These are phyloP conservation scores for Kwoniella mangroviensis DNA, from an alignment of 768 basidiomycete species.

Conservation along the genomic window DNA sequence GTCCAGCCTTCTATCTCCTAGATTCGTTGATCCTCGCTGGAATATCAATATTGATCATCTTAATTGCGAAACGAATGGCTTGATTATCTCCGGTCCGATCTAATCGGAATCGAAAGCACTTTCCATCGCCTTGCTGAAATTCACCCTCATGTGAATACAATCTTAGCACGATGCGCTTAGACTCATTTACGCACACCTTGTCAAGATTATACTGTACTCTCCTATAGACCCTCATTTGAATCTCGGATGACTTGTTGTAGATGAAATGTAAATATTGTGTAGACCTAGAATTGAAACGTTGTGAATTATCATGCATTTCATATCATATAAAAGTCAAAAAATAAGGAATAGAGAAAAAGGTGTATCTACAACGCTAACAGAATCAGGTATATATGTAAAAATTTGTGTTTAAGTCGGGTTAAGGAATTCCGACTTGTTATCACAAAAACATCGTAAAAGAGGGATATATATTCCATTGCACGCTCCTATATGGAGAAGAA, in stretches of 20 bases:
- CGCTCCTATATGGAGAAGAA: slow-evolving; percentile 72
- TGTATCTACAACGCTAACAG: slow-evolving; percentile 4
- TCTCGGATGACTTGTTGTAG: not conserved
- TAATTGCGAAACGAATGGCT: slow-evolving; percentile 29
- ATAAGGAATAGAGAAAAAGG: not conserved
- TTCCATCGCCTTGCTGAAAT: too few relatives aligned
- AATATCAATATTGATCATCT: slow-evolving; percentile 26
- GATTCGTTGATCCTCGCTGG: slow-evolving; percentile 36
- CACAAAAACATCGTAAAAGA: not conserved
- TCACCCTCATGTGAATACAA: too few relatives aligned
- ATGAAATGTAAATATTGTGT: not conserved
- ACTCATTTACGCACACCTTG: not conserved
- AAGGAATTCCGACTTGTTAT: not conserved
- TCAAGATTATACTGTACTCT: not conserved
- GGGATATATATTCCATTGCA: not conserved
- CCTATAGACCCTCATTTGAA: not conserved
- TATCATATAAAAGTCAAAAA: not conserved
- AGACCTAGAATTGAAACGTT: not conserved
- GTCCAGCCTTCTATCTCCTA: slow-evolving; percentile 27
- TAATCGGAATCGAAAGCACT: accelerated
- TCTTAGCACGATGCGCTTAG: too few relatives aligned
- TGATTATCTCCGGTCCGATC: not conserved
- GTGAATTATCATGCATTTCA: slow-evolving; percentile 14
- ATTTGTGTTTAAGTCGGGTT: too few relatives aligned
- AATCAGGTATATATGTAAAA: not conserved